These are phyloP conservation scores for Boletus tylopilopsis DNA, from an alignment of 768 basidiomycete species.

Conservation along the genomic window DNA sequence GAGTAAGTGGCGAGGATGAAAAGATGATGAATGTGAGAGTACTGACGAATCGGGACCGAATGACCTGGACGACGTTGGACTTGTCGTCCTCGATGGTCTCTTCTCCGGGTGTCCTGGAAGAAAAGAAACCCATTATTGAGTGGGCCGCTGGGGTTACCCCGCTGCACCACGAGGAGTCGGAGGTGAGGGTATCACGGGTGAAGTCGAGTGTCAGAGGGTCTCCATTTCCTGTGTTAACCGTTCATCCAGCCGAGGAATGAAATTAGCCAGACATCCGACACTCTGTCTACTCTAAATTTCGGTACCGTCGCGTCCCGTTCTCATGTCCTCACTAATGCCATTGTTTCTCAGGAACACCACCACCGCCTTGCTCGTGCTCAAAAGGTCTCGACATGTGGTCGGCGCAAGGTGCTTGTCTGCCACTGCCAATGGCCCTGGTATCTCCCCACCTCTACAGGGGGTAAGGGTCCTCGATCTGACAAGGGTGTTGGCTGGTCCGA, in stretches of 20 bases:
- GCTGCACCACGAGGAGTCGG: background rate
- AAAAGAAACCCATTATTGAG: slow-evolving; percentile 31
- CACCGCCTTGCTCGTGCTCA: background rate
- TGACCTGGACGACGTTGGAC: slow-evolving; percentile 53
- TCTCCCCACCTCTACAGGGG: slow-evolving; percentile 75
- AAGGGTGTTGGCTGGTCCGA: slow-evolving; percentile 87
- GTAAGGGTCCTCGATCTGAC: slow-evolving; percentile 86
- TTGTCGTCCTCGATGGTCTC: slow-evolving; percentile 33
- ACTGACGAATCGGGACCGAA: slow-evolving; percentile 60
- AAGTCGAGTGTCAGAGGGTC: slow-evolving; percentile 23
- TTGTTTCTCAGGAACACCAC: slow-evolving; percentile 3
- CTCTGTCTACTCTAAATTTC: slow-evolving; percentile 13
- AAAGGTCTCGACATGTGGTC: background rate
- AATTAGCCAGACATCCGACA: slow-evolving; percentile 25
- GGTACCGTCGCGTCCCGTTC: slow-evolving; percentile 6
- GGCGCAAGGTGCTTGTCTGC: slow-evolving; percentile 8
- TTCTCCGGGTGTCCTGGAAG: slow-evolving; percentile 20
- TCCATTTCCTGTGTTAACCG: slow-evolving; percentile 10
- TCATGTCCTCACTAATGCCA: slow-evolving; percentile 8
- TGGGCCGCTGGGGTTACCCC: slow-evolving; percentile 1
- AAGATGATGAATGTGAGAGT: slow-evolving; percentile 20
- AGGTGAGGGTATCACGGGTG: slow-evolving; percentile 5
- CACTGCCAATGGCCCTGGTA: slow-evolving; percentile 37
- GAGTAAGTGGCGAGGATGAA: slow-evolving; percentile 10
- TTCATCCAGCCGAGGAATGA: slow-evolving; percentile 5